Base-by-base conservation (phyloP, 1,139 yeast species). In the Wickerhamomyces sp. region DNA sequence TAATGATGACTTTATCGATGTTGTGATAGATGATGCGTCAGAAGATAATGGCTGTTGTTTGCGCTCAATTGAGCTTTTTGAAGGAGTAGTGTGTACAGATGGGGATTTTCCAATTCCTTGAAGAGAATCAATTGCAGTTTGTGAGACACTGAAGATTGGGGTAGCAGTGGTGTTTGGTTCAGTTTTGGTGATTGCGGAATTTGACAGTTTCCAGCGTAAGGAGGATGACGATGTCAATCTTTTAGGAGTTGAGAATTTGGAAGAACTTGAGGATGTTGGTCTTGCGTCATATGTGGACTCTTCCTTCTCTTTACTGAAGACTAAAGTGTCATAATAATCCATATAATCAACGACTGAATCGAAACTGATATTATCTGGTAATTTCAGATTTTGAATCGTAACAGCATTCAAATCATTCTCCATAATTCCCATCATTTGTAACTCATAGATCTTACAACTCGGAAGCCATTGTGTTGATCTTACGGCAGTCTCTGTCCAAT, bases 401-500 rank as follows among this genome's bases (percentile, higher is more conserved):
- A 83, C 76, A 9, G 82, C 78, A 53, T 79, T 79, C 42, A 82
- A 72, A 58, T 91, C 97, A 56, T 86, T 88, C 56, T 91, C 98
- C 84, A 91, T 89, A 7, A 91, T 79, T 0, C 98, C 99, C 95
- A 91, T 91, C 98, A 93, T 94, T 63, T 93, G 99, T 26, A 94
- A 68, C 57, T 91, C 98, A 62, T 93, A 91, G 42, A 94, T 90
- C 59, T 89, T 90, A 64, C 97, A 90, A 34, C 95, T 72, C 1
- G 99, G 97, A 29, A 84, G 78, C 97, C 98, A 93, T 55, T 84
- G 67, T 5, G 69, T 60, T 33, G 57, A 55, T 43, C 63, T 69
- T 18, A 68, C 67, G n/a, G 71, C 62, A 11, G 66, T 53, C 57
- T 82, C 87, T 45, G 77, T 79, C 84, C 94, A 93, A 59, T 85